Evolutionary conservation across 345 rosid species (phyloP), one percentile per base, ranked within the genome.

Genomic region (Corchorus capsularis): DNA sequence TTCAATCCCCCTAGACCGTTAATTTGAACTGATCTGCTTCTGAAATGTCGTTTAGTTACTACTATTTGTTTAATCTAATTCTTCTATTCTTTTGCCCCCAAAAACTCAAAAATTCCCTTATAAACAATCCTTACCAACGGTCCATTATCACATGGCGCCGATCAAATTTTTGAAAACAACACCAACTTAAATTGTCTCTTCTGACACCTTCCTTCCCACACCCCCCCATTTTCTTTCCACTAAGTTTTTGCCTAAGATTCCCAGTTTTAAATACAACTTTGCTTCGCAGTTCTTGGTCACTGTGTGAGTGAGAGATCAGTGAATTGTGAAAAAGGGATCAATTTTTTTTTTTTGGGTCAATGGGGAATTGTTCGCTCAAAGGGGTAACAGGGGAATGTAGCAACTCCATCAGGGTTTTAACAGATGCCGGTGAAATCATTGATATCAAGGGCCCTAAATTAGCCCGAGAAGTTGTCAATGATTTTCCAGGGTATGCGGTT

Each of bases 311-410:
- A 13, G 43, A 50, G 72, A 27, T 27, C 27, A 39, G 43, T 16
- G 16, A 32, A 32, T 27, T 19, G 56, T 69, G 60, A 64, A n/a
- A 64, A 11, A n/a, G 47, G 47, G 45, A 27, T 27, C n/a, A n/a
- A n/a, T n/a, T n/a, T n/a, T n/a, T n/a, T n/a, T 1, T 27, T 27
- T 27, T 27, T 27, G 27, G 27, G 0, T 9, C 5, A 69, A 90
- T 90, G 93, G 91, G 93, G 49, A 90, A 88, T 80, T 90, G 91
- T 78, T 83, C 90, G 67, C 63, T 84, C 56, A 87, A 82, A 73
- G 87, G 89, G 59, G 72, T 72, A 6, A 15, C 66, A 49, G 79
- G 4, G 32, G 63, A 69, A 6, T 37, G 39, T 69, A 5, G 32
- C 20, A 73, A 67, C 46, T 49, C 32, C 10, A 75, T 85, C 72